Percentiles rank a stretch among this genome's conserved stretches.
phyloP scores from a whole-genome alignment of 129 eudicot genomes.

The Saussurea involucrata region DNA sequence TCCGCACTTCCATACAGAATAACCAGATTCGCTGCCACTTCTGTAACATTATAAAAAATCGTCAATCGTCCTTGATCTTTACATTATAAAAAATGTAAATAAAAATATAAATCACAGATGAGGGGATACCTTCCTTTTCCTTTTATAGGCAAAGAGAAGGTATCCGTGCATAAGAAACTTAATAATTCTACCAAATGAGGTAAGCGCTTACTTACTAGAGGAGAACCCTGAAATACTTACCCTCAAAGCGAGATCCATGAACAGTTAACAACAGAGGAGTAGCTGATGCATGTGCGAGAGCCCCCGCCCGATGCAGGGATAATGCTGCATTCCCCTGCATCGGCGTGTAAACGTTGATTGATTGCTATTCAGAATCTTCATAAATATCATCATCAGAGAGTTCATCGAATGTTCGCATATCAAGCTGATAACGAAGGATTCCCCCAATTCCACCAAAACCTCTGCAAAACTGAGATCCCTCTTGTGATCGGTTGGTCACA shows the following conservation, averaged over 20 bases:
- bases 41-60: background rate
- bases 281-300: conserved; percentile 11
- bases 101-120: too few species aligned
- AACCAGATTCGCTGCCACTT: background rate
- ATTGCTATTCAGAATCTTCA: conserved; percentile 26
- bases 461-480: conserved; percentile 24
- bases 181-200: too few species aligned
- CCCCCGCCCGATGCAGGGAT: conserved; percentile 10
- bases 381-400: conserved; percentile 16
- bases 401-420: conserved; percentile 18
- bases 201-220: too few species aligned
- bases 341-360: conserved; percentile 19
- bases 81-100: background rate
- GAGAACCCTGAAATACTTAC: too few species aligned
- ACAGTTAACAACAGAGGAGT: background rate
- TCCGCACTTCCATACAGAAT: background rate
- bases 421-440: conserved; percentile 24
- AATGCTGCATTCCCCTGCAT: background rate
- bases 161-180: too few species aligned
- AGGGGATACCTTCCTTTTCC: too few species aligned
- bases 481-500: conserved; percentile 18
- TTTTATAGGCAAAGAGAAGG: too few species aligned
- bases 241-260: background rate
- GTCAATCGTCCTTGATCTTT: background rate
- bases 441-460: conserved; percentile 20